phyloP scores from a whole-genome alignment of 2,329 filamentous ascomycete genomes.

The Teratosphaeria viscida region DNA sequence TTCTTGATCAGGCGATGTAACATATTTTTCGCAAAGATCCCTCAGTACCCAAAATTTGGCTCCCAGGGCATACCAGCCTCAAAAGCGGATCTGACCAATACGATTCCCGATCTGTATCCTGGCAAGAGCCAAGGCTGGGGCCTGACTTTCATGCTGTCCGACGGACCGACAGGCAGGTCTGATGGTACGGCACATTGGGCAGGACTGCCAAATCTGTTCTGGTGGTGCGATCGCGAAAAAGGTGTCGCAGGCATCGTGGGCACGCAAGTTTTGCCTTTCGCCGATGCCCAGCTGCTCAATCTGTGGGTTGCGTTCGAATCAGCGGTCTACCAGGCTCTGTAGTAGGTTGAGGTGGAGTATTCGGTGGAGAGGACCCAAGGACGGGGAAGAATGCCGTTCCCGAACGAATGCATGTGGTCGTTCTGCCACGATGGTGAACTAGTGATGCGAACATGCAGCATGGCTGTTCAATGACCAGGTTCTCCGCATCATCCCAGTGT shows the following conservation, averaged over 20 bases:
- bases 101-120: slow-evolving; percentile 40
- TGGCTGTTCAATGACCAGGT: not conserved
- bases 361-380: not conserved
- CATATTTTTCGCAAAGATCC: slow-evolving; percentile 6
- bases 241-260: slow-evolving; percentile 23
- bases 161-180: slow-evolving; percentile 15
- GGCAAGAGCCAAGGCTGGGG: slow-evolving; percentile 52
- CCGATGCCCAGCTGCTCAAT: slow-evolving; percentile 14
- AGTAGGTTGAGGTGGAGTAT: not conserved
- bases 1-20: not conserved
- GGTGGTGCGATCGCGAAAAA: slow-evolving; percentile 20
- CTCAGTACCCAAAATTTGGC: slow-evolving; percentile 19
- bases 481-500: not conserved
- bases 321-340: slow-evolving; percentile 10
- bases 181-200: slow-evolving; percentile 18
- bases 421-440: not conserved
- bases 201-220: slow-evolving; percentile 20
- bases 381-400: no score
- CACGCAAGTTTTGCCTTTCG: slow-evolving; percentile 21
- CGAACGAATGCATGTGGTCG: no score
- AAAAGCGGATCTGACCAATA: slow-evolving; percentile 17
- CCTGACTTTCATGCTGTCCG: slow-evolving; percentile 26
- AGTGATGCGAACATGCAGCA: not conserved
- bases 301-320: slow-evolving; percentile 17
- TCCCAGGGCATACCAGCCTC: slow-evolving; percentile 13